Evolutionary conservation across 2,329 filamentous ascomycete species (phyloP).

Genomic region (Penicillium psychrosexuale): DNA sequence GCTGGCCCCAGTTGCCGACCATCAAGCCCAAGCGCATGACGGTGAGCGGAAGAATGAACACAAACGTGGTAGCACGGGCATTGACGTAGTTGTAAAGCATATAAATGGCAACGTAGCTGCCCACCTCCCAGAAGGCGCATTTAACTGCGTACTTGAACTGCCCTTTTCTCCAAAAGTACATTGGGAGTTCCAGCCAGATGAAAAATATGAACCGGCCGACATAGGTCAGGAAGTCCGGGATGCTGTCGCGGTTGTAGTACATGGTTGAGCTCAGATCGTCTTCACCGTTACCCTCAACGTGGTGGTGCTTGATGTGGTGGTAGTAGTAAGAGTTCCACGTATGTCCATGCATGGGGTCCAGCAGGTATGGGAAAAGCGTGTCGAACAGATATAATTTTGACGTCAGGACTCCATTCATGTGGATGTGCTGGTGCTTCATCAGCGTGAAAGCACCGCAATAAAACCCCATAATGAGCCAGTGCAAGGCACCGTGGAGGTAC

Average conservation of each 20-base stretch:
- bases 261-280: conserved; percentile 73
- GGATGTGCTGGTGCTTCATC: conserved; percentile 83
- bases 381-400: conserved; percentile 59
- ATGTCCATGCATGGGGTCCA: conserved; percentile 75
- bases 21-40: conserved; percentile 69
- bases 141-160: conserved; percentile 55
- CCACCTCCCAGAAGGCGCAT: conserved; percentile 60
- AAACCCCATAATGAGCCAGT: conserved; percentile 63
- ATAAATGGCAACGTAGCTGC: conserved; percentile 54
- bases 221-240: conserved; percentile 67
- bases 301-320: conserved; percentile 82
- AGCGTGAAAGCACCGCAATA: conserved; percentile 74
- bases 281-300: conserved; percentile 76
- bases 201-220: conserved; percentile 70
- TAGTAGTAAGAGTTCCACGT: conserved; percentile 85
- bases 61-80: conserved; percentile 59
- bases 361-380: conserved; percentile 65
- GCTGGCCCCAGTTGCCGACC: conserved; percentile 82
- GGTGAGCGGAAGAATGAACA: conserved; percentile 63
- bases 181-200: conserved; percentile 70
- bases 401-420: conserved; percentile 66
- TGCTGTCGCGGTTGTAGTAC: conserved; percentile 68
- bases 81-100: conserved; percentile 51
- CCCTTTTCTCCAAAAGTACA: conserved; percentile 68
- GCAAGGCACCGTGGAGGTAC: conserved; percentile 64